Evolutionary conservation across 2,329 filamentous ascomycete species (phyloP).

Genomic region (Aspergillus sp.): DNA sequence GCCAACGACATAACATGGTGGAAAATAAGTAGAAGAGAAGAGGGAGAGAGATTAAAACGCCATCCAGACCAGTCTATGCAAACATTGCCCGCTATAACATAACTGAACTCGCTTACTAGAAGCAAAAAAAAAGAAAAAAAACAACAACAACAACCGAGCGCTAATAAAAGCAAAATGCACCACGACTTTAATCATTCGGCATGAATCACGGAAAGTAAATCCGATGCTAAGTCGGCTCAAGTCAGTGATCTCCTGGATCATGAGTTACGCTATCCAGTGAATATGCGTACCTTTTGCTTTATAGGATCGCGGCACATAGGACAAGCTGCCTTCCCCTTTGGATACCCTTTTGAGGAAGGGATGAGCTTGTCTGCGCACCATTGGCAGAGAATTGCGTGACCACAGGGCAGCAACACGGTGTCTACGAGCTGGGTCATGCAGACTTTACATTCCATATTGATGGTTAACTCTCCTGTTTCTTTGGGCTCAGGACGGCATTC

Average conservation of each 20-base stretch:
- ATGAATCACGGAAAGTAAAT: slow-evolving; percentile 8
- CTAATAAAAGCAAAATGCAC: no score
- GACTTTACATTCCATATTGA: slow-evolving; percentile 53
- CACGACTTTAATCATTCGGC: no score
- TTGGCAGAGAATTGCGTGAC: slow-evolving; percentile 55
- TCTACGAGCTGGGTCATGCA: slow-evolving; percentile 55
- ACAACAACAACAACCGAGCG: no score
- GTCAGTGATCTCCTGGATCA: neutral
- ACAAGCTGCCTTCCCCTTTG: slow-evolving; percentile 20
- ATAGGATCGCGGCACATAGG: slow-evolving; percentile 31
- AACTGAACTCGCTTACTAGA: no score
- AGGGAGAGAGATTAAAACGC: neutral
- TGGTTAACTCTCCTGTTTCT: slow-evolving; percentile 49
- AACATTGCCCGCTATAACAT: neutral
- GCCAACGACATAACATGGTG: neutral
- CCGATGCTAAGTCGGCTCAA: neutral
- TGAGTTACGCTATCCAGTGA: neutral
- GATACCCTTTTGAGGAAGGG: slow-evolving; percentile 38
- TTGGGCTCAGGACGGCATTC: slow-evolving; percentile 49
- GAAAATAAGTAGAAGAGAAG: neutral
- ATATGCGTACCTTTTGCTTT: slow-evolving; percentile 25
- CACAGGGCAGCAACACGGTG: slow-evolving; percentile 54
- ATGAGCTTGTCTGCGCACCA: slow-evolving; percentile 56
- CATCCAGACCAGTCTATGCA: neutral
- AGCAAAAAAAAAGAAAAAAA: no score